Base-by-base conservation (phyloP, 805 yeast species). In the Barnettozyma pratensis region DNA sequence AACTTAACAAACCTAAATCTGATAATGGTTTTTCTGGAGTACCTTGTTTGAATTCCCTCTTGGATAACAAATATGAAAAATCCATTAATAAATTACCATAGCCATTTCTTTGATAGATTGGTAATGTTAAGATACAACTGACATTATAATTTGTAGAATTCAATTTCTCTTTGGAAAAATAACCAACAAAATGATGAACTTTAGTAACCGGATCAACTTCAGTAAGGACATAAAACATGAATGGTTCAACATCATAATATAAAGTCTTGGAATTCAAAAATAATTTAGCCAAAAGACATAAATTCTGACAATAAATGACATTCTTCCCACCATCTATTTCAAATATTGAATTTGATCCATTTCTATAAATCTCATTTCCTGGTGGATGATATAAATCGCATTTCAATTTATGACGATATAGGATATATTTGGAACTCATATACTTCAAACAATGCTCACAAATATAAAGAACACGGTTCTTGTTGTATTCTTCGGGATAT, bases 21-120 rank as follows among this genome's bases (percentile, higher is more conserved):
- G 94, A 84, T 49, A 92, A 72, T 0, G 99, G 99, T 61, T 91
- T 92, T 59, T 94, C 99, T 0, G 99, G 99, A 0, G 97, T 87
- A 0, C 98, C 99, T 48, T 77, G 76, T 53, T 83, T 84, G 56
- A 76, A 81, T 62, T 92, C 97, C 49, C 79, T 74, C 45, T 85
- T 71, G 1, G 94, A 78, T 42, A 94, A 68, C 14, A 90, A 66
- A 61, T 94, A 94, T 48, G 96, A 87, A 64, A 94, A 89, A 54
- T 87, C 95, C 61, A 94, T 92, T 49, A 94, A 71, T 51, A 92
- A 76, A 62, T 81, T 84, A 3, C 99, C 99, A 66, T 86, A 89
- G 0, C 98, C 98, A 53, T 80, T 80, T 44, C 96, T 68, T 66
- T 92, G 97, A 62, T 84, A 83, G 3, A 83, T 81, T 1, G 98